phyloP scores from a whole-genome alignment of 139 green algal genomes.

The Dunaliella sp. region DNA sequence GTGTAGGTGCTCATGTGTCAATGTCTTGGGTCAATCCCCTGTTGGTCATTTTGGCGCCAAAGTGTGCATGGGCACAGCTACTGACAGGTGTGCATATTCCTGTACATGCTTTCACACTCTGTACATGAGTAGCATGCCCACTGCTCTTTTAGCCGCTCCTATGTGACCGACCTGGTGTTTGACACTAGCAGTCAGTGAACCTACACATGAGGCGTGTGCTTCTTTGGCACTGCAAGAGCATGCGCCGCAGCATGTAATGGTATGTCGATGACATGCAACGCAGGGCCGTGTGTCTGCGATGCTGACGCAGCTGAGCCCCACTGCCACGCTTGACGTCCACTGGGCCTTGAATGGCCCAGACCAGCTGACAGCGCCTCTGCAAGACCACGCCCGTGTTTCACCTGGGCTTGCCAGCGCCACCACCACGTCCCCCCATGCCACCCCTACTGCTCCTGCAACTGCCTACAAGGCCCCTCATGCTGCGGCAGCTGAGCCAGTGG shows the following conservation, averaged over 20 bases:
- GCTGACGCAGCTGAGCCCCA: not conserved
- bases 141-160: no score
- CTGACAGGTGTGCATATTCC: no score
- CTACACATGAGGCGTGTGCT: not conserved
- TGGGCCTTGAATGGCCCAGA: not conserved
- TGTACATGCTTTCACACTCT: no score
- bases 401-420: not conserved
- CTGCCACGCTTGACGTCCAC: not conserved
- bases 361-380: not conserved
- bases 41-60: no score
- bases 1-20: no score
- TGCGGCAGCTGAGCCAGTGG: no score
- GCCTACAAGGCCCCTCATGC: not conserved
- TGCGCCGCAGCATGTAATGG: not conserved
- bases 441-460: not conserved
- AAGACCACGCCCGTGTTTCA: not conserved
- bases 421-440: not conserved
- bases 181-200: no score
- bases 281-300: not conserved
- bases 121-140: not conserved
- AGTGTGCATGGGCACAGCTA: no score
- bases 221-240: not conserved
- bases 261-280: not conserved
- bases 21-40: no score
- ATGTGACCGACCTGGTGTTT: no score